These are phyloP conservation scores for Clohesyomyces aquaticus DNA, from an alignment of 495 filamentous ascomycete genomes.

Conservation along the genomic window DNA sequence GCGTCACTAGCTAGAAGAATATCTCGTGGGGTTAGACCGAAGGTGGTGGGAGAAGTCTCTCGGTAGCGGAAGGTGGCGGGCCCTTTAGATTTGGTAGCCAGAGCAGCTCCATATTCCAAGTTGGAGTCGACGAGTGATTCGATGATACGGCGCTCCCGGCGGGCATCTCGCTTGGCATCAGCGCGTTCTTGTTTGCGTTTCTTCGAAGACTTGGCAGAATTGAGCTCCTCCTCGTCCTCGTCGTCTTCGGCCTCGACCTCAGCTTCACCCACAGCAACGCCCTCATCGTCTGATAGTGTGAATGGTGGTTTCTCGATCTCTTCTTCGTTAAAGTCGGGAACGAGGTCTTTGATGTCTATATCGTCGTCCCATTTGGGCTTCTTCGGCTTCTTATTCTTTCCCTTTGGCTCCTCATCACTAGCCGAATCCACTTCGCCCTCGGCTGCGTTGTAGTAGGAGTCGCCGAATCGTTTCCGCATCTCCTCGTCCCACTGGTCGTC, in stretches of 20 bases:
- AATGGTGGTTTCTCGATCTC: conserved; percentile 56
- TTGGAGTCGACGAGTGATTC: conserved; percentile 85
- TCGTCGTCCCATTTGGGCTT: conserved; percentile 98
- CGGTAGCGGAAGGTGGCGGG: conserved; percentile 80
- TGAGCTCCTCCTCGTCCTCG: conserved; percentile 32
- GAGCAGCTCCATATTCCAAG: conserved; percentile 54
- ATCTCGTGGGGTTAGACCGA: conserved; percentile 85
- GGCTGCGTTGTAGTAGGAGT: conserved; percentile 71
- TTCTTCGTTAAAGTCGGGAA: conserved; percentile 77
- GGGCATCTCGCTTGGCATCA: conserved; percentile 72
- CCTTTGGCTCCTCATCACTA: conserved; percentile 51
- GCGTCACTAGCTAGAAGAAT: conserved; percentile 89
- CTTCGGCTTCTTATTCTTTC: conserved; percentile 67
- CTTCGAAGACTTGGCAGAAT: conserved; percentile 35
- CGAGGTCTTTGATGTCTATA: conserved; percentile 90
- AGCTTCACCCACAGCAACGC: conserved; percentile 20
- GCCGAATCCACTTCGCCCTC: conserved; percentile 54
- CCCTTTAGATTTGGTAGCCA: conserved; percentile 55
- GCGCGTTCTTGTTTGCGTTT: conserved; percentile 54
- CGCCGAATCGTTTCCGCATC: conserved; percentile 84
- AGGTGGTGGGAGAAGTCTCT: conserved; percentile 86
- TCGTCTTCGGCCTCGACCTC: conserved; percentile 19
- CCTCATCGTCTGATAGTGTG: conserved; percentile 56
- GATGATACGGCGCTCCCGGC: conserved; percentile 78
- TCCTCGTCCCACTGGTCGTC: conserved; percentile 84